Evolutionary conservation across 495 filamentous ascomycete genomes (phyloP), one percentile per base, ranked within the genome.

Genomic region (Astrothelium subdiscretum): DNA sequence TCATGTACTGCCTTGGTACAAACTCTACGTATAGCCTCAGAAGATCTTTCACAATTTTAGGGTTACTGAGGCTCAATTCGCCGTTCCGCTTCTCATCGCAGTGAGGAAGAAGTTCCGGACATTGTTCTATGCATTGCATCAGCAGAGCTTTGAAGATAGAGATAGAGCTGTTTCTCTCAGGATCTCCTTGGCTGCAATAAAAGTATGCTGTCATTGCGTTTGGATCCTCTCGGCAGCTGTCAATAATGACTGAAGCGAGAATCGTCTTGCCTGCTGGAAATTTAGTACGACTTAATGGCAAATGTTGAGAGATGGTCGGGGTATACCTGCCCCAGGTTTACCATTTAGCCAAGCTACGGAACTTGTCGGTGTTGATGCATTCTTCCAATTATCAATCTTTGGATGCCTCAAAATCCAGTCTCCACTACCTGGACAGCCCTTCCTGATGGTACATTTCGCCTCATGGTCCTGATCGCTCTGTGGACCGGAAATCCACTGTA

Each of bases 201-300:
- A 62, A 66, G 27, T 29, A 65, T 20, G 59, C 11, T 8, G 62
- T 58, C 6, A 58, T 42, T 18, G 60, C 48, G 2, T 8, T 29
- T 54, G 4, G 26, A 26, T 18, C 18, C 31, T 15, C 22, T 27
- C 24, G 54, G n/a, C 26, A 57, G 40, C 31, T 63, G 32, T 66
- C 63, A 24, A 67, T 57, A 22, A 66, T 29, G 2, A 62, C 18
- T 2, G 68, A 70, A 27, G 66, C 66, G 1, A 70, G 62, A 13
- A 67, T 57, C 26, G 66, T 70, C 31, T 70, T 70, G 6, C 68
- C 68, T 69, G 6, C n/a, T n/a, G 29, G 42, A 35, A 1, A 31
- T 0, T 43, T 20, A 15, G 38, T 18, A n/a, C 13, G 43, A 43
- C 3, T 2, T n/a, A 57, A 29, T 22, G 20, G 20, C 2, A 43